These are phyloP conservation scores for Boletus mariae DNA, from an alignment of 1,284 basidiomycete genomes.

Conservation along the genomic window DNA sequence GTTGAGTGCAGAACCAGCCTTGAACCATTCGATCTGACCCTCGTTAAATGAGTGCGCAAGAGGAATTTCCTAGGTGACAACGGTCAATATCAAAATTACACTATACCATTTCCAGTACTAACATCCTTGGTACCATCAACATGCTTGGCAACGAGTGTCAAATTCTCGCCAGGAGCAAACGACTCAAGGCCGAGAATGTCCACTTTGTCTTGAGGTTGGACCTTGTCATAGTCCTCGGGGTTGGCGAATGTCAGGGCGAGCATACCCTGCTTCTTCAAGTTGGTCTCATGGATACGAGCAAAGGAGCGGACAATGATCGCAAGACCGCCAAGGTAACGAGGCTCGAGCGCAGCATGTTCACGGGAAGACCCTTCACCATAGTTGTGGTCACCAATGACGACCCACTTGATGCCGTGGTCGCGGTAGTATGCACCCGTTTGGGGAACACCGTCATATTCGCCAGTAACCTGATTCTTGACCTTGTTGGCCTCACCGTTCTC, in stretches of 20 bases:
- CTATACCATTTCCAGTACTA: slow-evolving; percentile 25
- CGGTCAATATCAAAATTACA: slow-evolving; percentile 3
- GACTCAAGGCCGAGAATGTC: slow-evolving; percentile 80
- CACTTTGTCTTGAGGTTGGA: slow-evolving; percentile 80
- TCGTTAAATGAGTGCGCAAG: slow-evolving; percentile 84
- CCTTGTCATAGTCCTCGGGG: slow-evolving; percentile 88
- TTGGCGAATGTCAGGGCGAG: slow-evolving; percentile 88
- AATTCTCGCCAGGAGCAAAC: slow-evolving; percentile 85
- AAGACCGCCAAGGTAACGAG: slow-evolving; percentile 92
- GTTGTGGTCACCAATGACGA: slow-evolving; percentile 92
- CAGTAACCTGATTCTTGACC: slow-evolving; percentile 87
- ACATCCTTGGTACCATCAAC: slow-evolving; percentile 75
- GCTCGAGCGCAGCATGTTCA: slow-evolving; percentile 97
- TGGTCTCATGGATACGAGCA: slow-evolving; percentile 98
- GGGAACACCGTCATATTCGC: slow-evolving; percentile 85
- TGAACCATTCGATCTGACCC: slow-evolving; percentile 94
- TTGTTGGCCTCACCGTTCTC: slow-evolving; percentile 97
- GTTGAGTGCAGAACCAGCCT: slow-evolving; percentile 86
- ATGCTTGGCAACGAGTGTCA: slow-evolving; percentile 80
- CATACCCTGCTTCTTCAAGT: slow-evolving; percentile 98
- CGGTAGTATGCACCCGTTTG: slow-evolving; percentile 86
- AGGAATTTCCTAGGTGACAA: slow-evolving; percentile 46
- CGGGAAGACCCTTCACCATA: slow-evolving; percentile 98
- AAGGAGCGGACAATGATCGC: slow-evolving; percentile 95
- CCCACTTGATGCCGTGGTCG: slow-evolving; percentile 89